phyloP scores from a whole-genome alignment of 306 rosid species.

The Fragaria vesca region DNA sequence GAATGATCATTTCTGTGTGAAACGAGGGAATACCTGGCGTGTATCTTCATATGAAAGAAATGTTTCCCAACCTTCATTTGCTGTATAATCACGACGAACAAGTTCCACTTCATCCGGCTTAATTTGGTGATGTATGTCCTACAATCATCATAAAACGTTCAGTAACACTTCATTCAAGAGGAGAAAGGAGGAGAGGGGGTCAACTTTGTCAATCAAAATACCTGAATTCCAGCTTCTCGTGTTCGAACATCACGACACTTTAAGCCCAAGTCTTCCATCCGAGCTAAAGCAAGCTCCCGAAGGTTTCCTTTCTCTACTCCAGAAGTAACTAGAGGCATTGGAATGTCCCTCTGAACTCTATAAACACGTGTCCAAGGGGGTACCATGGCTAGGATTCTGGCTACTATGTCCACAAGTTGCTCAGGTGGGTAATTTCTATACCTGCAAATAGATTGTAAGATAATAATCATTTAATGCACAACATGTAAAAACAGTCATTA shows the following conservation, averaged over 20 bases:
- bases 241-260: conserved; percentile 98
- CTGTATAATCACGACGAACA: conserved; percentile 87
- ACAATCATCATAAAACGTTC: conserved; percentile 6
- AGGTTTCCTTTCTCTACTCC: conserved; percentile 98
- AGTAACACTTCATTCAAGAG: not conserved
- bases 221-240: conserved; percentile 99
- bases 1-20: conserved; percentile 6
- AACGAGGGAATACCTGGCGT: conserved; percentile 54
- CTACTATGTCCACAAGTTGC: conserved; percentile 94
- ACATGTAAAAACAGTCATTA: not conserved
- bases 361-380: conserved; percentile 99
- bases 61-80: conserved; percentile 99
- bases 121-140: conserved; percentile 96
- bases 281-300: conserved; percentile 89
- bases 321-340: conserved; percentile 97
- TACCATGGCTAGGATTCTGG: conserved; percentile 92
- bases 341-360: conserved; percentile 98
- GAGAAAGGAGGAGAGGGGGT: not conserved
- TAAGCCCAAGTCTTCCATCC: conserved; percentile 95
- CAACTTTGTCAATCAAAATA: conserved; percentile 20
- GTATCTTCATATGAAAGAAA: conserved; percentile 93
- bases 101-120: conserved; percentile 95
- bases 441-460: conserved; percentile 42
- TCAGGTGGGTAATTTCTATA: conserved; percentile 97
- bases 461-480: not conserved